Evolutionary conservation across 2,329 filamentous ascomycete genomes (phyloP), one percentile per base, ranked within the genome.

Genomic region (Xylaria sp.): DNA sequence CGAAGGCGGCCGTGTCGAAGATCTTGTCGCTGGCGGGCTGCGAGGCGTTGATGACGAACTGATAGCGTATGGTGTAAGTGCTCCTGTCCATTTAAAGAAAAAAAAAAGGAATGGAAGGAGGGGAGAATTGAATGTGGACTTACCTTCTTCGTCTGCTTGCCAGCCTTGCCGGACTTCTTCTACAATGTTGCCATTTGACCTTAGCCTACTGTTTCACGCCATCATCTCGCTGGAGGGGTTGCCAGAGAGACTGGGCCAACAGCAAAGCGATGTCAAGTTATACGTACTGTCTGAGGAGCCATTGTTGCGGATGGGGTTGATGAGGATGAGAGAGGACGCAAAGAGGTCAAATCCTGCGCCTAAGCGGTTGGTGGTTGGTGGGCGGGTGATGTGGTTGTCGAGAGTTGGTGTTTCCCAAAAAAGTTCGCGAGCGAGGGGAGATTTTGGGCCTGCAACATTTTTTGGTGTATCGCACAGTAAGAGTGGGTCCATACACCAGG

Each of bases 31-130:
- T 93, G 79, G 94, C 94, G 80, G 96, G 96, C 88, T 98, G 95
- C 81, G 93, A 94, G 85, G 94, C 95, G 89, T 99, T 97, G 93
- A 99, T 98, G 89, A 97, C 91, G 91, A 94, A 99, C 95, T 97
- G 78, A 64, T 68, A n/a, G 18, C 57, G 48, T 23, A 37, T 8
- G 8, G 41, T 65, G 52, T 63, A 58, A 51, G 55, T 61, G 25
- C 15, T 39, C 48, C 34, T 56, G 7, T 8, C 44, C n/a, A 12
- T 57, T 57, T n/a, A n/a, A n/a, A 13, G 61, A 32, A 55, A 13
- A 9, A 8, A 20, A 15, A n/a, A 15, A 7, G 6, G n/a, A 55
- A 18, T 34, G 50, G 25, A 1, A 46, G 52, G 23, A 13, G 23
- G 41, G n/a, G 56, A 34, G 57, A 34, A 58, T 23, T 50, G 25